Evolutionary conservation across 257 asterid genomes (phyloP).

Genomic region (Solanum peruvianum): DNA sequence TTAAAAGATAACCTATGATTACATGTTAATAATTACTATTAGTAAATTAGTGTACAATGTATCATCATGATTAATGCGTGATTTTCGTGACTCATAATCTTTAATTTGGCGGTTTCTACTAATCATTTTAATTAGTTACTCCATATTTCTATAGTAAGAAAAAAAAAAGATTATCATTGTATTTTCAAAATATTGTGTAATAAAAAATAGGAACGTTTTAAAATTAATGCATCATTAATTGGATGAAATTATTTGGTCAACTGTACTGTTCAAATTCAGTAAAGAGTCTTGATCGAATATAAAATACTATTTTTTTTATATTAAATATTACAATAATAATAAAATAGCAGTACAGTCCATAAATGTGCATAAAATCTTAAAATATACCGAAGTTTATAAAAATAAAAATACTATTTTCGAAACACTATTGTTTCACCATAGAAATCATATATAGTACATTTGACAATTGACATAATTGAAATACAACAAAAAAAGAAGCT

Average conservation of each 20-base stretch:
- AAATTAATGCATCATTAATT: not conserved
- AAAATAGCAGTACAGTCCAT: not conserved
- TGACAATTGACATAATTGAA: not conserved
- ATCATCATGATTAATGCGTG: not conserved
- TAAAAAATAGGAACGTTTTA: not conserved
- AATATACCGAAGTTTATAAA: no score
- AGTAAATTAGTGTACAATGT: not conserved
- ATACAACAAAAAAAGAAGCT: not conserved
- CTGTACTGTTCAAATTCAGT: not conserved
- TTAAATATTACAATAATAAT: no score
- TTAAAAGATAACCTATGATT: not conserved
- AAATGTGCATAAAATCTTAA: no score
- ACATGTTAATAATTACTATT: not conserved
- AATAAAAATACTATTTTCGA: not conserved
- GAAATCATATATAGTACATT: not conserved
- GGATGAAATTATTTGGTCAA: not conserved
- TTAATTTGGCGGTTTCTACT: not conserved
- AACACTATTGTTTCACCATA: no score
- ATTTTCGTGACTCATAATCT: not conserved
- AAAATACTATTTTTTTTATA: no score
- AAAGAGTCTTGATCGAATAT: not conserved
- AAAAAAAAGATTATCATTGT: not conserved
- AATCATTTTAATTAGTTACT: not conserved
- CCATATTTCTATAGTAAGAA: not conserved
- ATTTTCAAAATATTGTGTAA: not conserved